phyloP scores from a whole-genome alignment of 306 rosid species.

The Vigna reflexopilosa region DNA sequence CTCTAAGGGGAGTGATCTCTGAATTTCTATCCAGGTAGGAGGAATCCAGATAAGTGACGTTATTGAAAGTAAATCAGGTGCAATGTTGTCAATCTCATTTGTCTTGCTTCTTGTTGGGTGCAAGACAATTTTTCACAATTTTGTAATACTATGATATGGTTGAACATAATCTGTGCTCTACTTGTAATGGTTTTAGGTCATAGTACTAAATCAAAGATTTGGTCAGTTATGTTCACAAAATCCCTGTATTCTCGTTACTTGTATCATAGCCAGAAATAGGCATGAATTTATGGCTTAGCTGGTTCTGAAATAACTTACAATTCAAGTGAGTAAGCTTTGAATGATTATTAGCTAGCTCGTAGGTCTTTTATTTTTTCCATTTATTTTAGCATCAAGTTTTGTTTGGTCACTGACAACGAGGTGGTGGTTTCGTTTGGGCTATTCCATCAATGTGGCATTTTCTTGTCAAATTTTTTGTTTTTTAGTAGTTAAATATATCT shows the following conservation, averaged over 20 bases:
- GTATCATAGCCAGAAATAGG: slow-evolving; percentile 64
- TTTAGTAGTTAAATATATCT: too few relatives aligned
- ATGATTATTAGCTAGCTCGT: slow-evolving; percentile 24
- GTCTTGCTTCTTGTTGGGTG: slow-evolving; percentile 44
- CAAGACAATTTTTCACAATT: slow-evolving; percentile 66
- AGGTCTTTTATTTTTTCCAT: not conserved
- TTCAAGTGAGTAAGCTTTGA: slow-evolving; percentile 6
- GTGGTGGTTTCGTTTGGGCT: not conserved
- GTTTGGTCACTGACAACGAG: not conserved
- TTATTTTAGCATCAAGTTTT: too few relatives aligned
- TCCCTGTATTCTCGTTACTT: slow-evolving; percentile 57
- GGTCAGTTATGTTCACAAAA: slow-evolving; percentile 41
- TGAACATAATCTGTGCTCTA: slow-evolving; percentile 54
- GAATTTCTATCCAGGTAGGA: slow-evolving; percentile 39
- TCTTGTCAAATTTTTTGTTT: not conserved
- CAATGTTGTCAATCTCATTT: slow-evolving; percentile 30
- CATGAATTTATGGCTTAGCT: slow-evolving; percentile 47
- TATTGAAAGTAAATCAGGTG: slow-evolving; percentile 34
- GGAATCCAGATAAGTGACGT: slow-evolving; percentile 45
- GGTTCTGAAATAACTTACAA: slow-evolving; percentile 29
- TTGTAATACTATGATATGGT: slow-evolving; percentile 56
- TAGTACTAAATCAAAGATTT: slow-evolving; percentile 41
- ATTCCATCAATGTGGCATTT: not conserved
- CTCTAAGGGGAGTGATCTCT: slow-evolving; percentile 38
- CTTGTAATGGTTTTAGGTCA: slow-evolving; percentile 50